Evolutionary conservation across 78 protist genomes (phyloP), one percentile per base, ranked within the genome.

Genomic region (Planoprotostelium fungivorum): DNA sequence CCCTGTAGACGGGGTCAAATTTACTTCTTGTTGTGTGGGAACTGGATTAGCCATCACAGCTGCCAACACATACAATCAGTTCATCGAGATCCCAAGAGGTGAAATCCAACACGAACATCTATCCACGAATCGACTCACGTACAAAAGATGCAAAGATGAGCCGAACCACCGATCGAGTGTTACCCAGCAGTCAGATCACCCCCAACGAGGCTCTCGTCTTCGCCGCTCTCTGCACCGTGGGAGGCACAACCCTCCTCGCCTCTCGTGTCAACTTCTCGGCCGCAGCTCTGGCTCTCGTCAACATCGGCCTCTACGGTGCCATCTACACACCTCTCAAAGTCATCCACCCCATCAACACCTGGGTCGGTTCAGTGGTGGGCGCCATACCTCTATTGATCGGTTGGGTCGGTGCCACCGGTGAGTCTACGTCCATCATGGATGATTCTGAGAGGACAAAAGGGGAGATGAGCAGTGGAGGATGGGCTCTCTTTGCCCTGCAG

Each of bases 341-440:
- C 9, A 36, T 29, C 16, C n/a, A 90, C 36, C 73, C 93, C 16
- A 16, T 9, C 38, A 98, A 98, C 90, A 98, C 99, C 34, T 96
- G 97, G 98, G 94, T 93, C 34, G 99, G 99, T 35, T 96, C 98
- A 0, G 84, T 97, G 1, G 98, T 97, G 0, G 99, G 99, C 35
- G 98, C 98, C 28, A 90, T 98, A 0, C 99, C 99, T n/a, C 99
- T 98, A 23, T 0, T 97, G 37, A 98, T 98, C 91, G 99, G 98
- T 1, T 83, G 93, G 1, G 86, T 90, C 0, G 91, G 94, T 29
- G 94, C 89, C 0, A 94, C 90, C 31, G 86, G 89, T 37, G 38
- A 38, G 34, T 34, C 89, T 28, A 90, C 88, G 31, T 29, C 92
- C 0, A 89, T n/a, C n/a, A n/a, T n/a, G n/a, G n/a, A n/a, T n/a